Conservation (phyloP, 2,329 filamentous ascomycete species). For the Helicocarpus griseus region DNA sequence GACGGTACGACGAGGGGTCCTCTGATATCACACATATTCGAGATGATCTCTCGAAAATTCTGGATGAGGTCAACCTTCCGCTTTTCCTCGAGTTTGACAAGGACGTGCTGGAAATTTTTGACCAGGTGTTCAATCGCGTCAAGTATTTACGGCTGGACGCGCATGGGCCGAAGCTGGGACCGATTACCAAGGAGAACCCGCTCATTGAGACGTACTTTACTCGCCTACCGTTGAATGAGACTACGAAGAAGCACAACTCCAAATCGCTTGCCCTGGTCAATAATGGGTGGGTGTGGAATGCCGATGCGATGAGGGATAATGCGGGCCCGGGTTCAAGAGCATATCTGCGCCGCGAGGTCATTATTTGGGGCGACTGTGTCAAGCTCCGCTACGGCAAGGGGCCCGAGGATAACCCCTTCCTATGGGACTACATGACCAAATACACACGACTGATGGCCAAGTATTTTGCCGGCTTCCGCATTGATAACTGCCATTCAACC, state of each 20-base stretch:
- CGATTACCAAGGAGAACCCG: conserved; percentile 65
- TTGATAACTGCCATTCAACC: conserved; percentile 97
- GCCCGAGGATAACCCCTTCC: conserved; percentile 76
- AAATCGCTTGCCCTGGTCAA: conserved; percentile 77
- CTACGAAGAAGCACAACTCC: conserved; percentile 64
- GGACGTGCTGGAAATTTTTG: conserved; percentile 71
- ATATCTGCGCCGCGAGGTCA: conserved; percentile 93
- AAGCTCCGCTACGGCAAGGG: conserved; percentile 82
- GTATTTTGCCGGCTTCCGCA: conserved; percentile 89
- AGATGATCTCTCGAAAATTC: conserved; percentile 46
- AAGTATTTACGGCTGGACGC: conserved; percentile 93
- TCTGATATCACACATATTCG: conserved; percentile 37
- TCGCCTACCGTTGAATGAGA: conserved; percentile 67
- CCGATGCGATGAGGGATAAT: conserved; percentile 87
- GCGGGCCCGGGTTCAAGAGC: conserved; percentile 80
- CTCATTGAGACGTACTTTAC: conserved; percentile 95
- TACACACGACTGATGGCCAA: conserved; percentile 90
- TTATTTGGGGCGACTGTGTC: conserved; percentile 97
- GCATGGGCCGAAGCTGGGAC: conserved; percentile 76
- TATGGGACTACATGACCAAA: conserved; percentile 92
- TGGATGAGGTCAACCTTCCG: conserved; percentile 77
- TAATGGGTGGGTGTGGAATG: conserved; percentile 98
- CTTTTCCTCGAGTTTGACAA: conserved; percentile 88
- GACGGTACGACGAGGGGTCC: conserved; percentile 51
- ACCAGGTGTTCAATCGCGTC: conserved; percentile 87